Evolutionary conservation across 441 rosid species (phyloP).

Genomic region (Brassica balearica): DNA sequence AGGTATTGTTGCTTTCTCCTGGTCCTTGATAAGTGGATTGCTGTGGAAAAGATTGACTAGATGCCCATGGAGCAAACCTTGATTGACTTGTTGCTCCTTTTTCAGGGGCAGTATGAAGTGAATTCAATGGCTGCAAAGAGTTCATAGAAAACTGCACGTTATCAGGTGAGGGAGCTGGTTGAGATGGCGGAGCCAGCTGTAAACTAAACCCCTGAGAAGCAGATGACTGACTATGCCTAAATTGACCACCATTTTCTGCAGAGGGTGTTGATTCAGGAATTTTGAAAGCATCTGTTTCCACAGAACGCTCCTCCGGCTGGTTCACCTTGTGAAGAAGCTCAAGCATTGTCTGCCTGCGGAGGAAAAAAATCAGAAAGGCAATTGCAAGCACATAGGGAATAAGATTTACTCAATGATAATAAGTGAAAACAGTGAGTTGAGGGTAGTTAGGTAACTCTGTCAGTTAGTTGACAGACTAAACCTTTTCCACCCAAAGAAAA

Average conservation of each 20-base stretch:
- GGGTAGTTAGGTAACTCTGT: slow-evolving; percentile 9
- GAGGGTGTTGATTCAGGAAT: slow-evolving; percentile 56
- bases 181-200: slow-evolving; percentile 88
- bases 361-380: slow-evolving; percentile 19
- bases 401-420: background rate
- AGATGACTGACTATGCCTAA: slow-evolving; percentile 56
- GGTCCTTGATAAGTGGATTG: slow-evolving; percentile 52
- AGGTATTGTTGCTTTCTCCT: slow-evolving; percentile 46
- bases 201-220: slow-evolving; percentile 79
- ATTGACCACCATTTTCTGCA: slow-evolving; percentile 61
- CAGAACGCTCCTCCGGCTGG: slow-evolving; percentile 57
- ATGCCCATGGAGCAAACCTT: slow-evolving; percentile 55
- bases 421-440: slow-evolving; percentile 1
- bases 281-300: slow-evolving; percentile 54
- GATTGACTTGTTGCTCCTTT: slow-evolving; percentile 49
- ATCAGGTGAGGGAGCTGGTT: slow-evolving; percentile 53
- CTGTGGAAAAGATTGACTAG: slow-evolving; percentile 52
- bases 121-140: slow-evolving; percentile 43
- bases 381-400: slow-evolving; percentile 18
- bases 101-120: slow-evolving; percentile 45
- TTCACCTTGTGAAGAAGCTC: slow-evolving; percentile 87
- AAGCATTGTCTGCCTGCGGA: slow-evolving; percentile 78
- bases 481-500: slow-evolving; percentile 13
- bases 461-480: slow-evolving; percentile 25
- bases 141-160: background rate